phyloP scores from a whole-genome alignment of 148 eudicot genomes.

The Fagopyrum homotropicum region DNA sequence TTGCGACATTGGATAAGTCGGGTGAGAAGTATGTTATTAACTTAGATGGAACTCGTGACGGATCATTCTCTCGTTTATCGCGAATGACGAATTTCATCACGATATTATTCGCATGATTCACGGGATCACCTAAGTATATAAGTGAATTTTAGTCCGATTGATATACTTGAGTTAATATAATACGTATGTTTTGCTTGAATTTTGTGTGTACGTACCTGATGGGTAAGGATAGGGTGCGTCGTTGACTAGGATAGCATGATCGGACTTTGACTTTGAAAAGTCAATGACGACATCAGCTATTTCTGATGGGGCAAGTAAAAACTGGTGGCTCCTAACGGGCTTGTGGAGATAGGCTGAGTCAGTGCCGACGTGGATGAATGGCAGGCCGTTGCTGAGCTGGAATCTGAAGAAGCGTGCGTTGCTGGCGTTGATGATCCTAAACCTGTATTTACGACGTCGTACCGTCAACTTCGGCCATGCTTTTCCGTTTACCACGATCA shows the following conservation, averaged over 20 bases:
- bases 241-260: slow-evolving; percentile 40
- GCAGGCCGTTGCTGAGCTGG: slow-evolving; percentile 43
- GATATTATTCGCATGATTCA: slow-evolving; percentile 48
- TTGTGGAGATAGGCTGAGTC: slow-evolving; percentile 53
- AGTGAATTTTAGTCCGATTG: background rate
- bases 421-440: slow-evolving; percentile 75
- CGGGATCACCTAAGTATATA: slow-evolving; percentile 38
- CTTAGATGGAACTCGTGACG: slow-evolving; percentile 23
- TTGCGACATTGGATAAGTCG: slow-evolving; percentile 24
- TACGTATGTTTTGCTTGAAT: background rate
- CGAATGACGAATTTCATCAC: slow-evolving; percentile 73
- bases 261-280: slow-evolving; percentile 46
- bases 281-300: slow-evolving; percentile 71
- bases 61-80: slow-evolving; percentile 20
- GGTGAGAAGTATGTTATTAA: slow-evolving; percentile 53
- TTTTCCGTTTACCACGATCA: slow-evolving; percentile 74
- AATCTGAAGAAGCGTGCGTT: slow-evolving; percentile 72
- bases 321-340: slow-evolving; percentile 25
- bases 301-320: slow-evolving; percentile 68
- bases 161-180: too few relatives aligned
- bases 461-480: slow-evolving; percentile 86
- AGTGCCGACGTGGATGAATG: slow-evolving; percentile 56
- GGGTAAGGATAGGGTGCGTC: slow-evolving; percentile 70
- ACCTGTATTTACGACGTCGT: slow-evolving; percentile 56
- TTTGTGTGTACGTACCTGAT: slow-evolving; percentile 22